Evolutionary conservation across 805 yeast species (phyloP).

Genomic region (Lipomyces orientalis): DNA sequence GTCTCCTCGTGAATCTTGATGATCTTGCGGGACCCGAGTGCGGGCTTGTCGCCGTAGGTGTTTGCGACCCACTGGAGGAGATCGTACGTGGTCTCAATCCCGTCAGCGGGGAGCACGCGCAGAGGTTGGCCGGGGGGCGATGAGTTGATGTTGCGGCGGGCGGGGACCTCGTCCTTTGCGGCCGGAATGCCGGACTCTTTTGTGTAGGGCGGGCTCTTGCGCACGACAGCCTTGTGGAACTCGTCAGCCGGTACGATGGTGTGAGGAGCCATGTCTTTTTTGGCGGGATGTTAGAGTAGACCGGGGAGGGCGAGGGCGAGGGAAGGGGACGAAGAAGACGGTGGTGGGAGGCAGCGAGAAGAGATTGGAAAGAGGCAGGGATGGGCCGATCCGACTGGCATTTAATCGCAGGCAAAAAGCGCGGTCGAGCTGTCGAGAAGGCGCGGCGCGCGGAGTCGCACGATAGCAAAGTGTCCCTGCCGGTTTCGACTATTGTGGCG

Average conservation of each 20-base stretch:
- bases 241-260: constrained; percentile 29
- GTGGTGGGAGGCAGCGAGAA: background rate
- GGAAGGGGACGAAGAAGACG: background rate
- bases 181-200: constrained; percentile 27
- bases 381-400: background rate
- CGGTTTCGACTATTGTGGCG: background rate
- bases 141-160: constrained; percentile 28
- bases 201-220: constrained; percentile 31
- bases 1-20: constrained; percentile 75
- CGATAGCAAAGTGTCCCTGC: background rate
- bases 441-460: constrained; percentile 4
- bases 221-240: constrained; percentile 25
- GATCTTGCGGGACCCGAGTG: constrained; percentile 81
- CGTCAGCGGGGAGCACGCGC: constrained; percentile 63
- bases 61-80: constrained; percentile 65
- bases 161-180: constrained; percentile 25
- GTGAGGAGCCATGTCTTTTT: constrained; percentile 22
- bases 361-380: background rate
- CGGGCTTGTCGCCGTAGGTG: constrained; percentile 58
- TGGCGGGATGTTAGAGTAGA: background rate
- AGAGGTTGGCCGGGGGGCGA: constrained; percentile 43
- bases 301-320: too few species aligned
- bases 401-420: background rate
- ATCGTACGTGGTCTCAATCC: constrained; percentile 73
- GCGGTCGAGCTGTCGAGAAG: background rate